A percentile compares a stretch with the other conserved stretches of the same genome.
Conservation (phyloP, 2,329 filamentous ascomycete species). For the Stagonosporopsis chrysanthemi region DNA sequence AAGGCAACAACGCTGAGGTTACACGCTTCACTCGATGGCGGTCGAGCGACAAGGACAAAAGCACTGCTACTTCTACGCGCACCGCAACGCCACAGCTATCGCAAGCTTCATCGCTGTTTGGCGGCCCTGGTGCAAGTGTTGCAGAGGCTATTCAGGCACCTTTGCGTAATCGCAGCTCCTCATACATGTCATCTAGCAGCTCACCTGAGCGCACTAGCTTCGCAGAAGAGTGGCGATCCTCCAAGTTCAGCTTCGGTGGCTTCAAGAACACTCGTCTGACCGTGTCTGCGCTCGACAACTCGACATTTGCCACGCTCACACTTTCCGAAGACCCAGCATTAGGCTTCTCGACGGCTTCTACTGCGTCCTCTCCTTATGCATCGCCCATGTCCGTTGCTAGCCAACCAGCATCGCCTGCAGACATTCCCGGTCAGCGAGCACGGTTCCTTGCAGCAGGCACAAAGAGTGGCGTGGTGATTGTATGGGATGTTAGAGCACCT, state of each 20-base stretch:
- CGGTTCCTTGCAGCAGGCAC: conserved; percentile 85
- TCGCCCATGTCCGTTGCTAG: conserved; percentile 61
- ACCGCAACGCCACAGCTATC: conserved; percentile 27
- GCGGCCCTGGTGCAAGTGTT: conserved; percentile 49
- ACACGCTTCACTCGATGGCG: conserved; percentile 66
- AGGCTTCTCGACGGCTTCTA: conserved; percentile 63
- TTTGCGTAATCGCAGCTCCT: conserved; percentile 41
- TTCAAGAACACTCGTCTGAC: conserved; percentile 70
- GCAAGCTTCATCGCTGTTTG: conserved; percentile 58
- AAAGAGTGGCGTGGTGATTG: conserved; percentile 73
- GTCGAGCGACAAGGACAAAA: conserved; percentile 42
- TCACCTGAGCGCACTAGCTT: conserved; percentile 47
- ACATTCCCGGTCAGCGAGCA: conserved; percentile 84
- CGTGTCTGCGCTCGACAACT: conserved; percentile 75
- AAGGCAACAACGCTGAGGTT: conserved; percentile 61
- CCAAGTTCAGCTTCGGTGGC: conserved; percentile 68
- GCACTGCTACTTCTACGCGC: conserved; percentile 25
- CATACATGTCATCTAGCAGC: conserved; percentile 46
- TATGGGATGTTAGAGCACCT: conserved; percentile 84
- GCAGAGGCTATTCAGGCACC: conserved; percentile 29
- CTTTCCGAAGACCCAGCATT: conserved; percentile 80
- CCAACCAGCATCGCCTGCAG: conserved; percentile 55
- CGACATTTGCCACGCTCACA: conserved; percentile 73
- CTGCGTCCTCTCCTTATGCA: conserved; percentile 61
- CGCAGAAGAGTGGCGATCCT: conserved; percentile 71